Evolutionary conservation across 352 stramenopile genomes (phyloP).

Genomic region (Phytophthora syringae): DNA sequence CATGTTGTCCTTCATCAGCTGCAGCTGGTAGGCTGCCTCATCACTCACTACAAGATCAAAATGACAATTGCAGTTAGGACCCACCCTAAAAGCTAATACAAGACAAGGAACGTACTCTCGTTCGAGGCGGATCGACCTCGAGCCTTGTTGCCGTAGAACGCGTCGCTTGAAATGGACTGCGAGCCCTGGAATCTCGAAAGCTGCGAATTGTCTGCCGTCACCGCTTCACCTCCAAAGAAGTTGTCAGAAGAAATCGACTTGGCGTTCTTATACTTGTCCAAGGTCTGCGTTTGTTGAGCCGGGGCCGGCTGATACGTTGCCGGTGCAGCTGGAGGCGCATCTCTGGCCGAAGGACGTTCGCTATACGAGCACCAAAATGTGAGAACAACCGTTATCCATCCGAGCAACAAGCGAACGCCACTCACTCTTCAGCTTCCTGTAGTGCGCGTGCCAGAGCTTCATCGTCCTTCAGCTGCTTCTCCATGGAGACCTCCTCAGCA

Average conservation of each 20-base stretch:
- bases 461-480: conserved; percentile 90
- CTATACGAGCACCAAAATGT: conserved; percentile 16
- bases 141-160: conserved; percentile 77
- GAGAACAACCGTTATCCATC: background rate
- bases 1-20: conserved; percentile 88
- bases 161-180: conserved; percentile 88
- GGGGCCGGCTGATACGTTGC: conserved; percentile 34
- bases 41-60: conserved; percentile 54
- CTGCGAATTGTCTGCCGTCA: conserved; percentile 62
- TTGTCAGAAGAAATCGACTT: conserved; percentile 93
- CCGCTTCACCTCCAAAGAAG: conserved; percentile 82
- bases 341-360: conserved; percentile 25
- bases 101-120: conserved; percentile 57
- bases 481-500: conserved; percentile 35
- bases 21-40: conserved; percentile 84
- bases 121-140: conserved; percentile 64
- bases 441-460: conserved; percentile 83
- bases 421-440: conserved; percentile 83
- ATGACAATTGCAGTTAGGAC: conserved; percentile 2
- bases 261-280: conserved; percentile 93
- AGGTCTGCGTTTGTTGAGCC: conserved; percentile 50
- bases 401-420: conserved; percentile 1
- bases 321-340: conserved; percentile 9
- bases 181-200: conserved; percentile 81
- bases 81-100: background rate